Conservation (phyloP, 2,329 filamentous ascomycete species). For the Colletotrichum tamarilloi region DNA sequence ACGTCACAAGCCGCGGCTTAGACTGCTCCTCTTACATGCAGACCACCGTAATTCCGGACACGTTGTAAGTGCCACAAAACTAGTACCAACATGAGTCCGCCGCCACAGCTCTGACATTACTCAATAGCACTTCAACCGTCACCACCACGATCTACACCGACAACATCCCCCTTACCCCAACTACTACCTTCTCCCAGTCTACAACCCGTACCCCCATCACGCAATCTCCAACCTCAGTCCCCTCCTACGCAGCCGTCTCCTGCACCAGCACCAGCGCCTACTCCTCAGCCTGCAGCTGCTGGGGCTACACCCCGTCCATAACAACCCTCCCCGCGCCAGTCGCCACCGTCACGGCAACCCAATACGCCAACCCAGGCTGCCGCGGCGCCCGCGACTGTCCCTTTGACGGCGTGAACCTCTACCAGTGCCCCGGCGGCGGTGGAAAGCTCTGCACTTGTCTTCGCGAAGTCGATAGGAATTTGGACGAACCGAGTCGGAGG, state of each 20-base stretch:
- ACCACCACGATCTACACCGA: conserved; percentile 7
- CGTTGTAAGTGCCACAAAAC: not conserved
- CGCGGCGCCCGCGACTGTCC: not conserved
- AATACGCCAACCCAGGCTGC: conserved; percentile 13
- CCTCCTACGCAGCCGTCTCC: conserved; percentile 42
- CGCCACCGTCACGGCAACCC: conserved; percentile 51
- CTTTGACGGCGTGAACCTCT: conserved; percentile 12
- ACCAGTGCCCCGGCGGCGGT: conserved; percentile 3
- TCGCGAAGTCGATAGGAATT: not conserved
- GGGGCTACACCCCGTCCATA: conserved; percentile 50
- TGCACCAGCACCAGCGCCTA: conserved; percentile 50
- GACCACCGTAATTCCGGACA: conserved; percentile 13
- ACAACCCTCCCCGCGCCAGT: conserved; percentile 51
- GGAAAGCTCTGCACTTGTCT: conserved; percentile 18
- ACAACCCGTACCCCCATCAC: conserved; percentile 39
- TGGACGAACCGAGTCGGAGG: not conserved
- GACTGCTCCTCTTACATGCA: conserved; percentile 27
- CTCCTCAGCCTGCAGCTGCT: conserved; percentile 57
- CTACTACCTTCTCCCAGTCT: not conserved
- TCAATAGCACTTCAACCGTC: conserved; percentile 22
- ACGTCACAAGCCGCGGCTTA: not conserved
- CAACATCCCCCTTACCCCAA: not conserved
- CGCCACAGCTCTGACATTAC: no score
- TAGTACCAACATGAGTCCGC: no score
- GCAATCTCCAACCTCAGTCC: not conserved